Evolutionary conservation across 352 stramenopile genomes (phyloP).

Genomic region (Phytopythium mirpurense): DNA sequence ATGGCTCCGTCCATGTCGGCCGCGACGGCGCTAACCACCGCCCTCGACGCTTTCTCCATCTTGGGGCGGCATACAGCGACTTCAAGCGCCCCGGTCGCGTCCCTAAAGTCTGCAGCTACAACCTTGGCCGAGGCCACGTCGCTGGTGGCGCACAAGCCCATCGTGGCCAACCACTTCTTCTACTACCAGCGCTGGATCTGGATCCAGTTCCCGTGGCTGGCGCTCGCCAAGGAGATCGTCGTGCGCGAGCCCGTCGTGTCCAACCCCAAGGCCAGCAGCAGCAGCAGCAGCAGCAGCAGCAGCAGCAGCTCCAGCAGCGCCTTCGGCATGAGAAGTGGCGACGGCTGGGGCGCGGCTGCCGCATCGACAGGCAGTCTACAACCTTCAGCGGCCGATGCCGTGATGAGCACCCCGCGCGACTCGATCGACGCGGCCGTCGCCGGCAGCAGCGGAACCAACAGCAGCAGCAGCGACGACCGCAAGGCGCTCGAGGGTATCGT

Average conservation of each 20-base stretch:
- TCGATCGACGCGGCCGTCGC: neutral
- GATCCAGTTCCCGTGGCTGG: conserved; percentile 92
- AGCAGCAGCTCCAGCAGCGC: conserved; percentile 2
- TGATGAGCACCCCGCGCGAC: conserved; percentile 2
- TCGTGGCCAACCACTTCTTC: conserved; percentile 68
- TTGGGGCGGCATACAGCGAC: neutral
- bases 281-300: conserved; percentile 4
- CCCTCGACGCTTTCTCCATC: conserved; percentile 24
- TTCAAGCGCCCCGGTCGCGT: neutral
- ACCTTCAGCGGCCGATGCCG: neutral
- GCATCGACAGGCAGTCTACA: neutral
- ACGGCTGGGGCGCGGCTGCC: neutral
- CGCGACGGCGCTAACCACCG: conserved; percentile 18
- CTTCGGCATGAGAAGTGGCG: neutral
- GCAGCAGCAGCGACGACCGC: neutral
- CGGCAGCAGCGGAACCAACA: neutral
- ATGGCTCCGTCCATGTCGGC: conserved; percentile 17
- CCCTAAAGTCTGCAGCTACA: neutral
- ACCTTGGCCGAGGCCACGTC: neutral
- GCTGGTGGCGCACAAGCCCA: conserved; percentile 36
- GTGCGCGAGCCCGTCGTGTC: conserved; percentile 38
- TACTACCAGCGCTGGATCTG: conserved; percentile 92
- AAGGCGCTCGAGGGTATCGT: neutral
- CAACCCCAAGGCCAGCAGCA: conserved; percentile 17
- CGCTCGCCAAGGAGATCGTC: conserved; percentile 65